Evolutionary conservation across 176 grass and related monocot species (phyloP).

Genomic region (Saccharum officinarum): DNA sequence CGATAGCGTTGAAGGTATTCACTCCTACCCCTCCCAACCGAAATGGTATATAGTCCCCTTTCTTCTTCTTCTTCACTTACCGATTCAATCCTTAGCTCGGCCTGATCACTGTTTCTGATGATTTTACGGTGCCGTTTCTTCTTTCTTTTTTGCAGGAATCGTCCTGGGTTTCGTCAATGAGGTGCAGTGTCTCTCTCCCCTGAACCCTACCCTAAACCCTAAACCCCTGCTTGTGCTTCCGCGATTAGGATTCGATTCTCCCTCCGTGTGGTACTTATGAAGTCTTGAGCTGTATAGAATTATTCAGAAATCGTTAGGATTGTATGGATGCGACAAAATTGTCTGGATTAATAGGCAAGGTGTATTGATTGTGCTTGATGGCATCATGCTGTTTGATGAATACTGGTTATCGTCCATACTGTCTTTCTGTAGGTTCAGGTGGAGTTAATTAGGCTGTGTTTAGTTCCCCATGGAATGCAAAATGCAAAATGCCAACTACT

Average conservation of each 20-base stretch:
- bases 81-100: conserved; percentile 1
- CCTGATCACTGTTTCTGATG: neutral
- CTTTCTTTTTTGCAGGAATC: conserved; percentile 54
- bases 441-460: neutral
- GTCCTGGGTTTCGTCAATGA: conserved; percentile 88
- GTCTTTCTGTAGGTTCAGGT: neutral
- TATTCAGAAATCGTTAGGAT: neutral
- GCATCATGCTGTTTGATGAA: neutral
- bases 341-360: neutral
- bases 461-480: no score
- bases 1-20: conserved; percentile 79
- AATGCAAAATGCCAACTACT: no score
- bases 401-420: neutral
- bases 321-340: neutral
- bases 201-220: neutral
- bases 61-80: neutral
- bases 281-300: neutral
- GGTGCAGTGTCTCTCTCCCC: conserved; percentile 40
- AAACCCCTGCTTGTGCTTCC: neutral
- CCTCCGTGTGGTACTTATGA: neutral
- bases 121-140: neutral
- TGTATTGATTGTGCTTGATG: neutral
- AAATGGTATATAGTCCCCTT: neutral
- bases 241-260: neutral
- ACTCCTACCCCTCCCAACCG: neutral